Evolutionary conservation across 441 rosid genomes (phyloP), one percentile per base, ranked within the genome.

Genomic region (Erodium trifolium): DNA sequence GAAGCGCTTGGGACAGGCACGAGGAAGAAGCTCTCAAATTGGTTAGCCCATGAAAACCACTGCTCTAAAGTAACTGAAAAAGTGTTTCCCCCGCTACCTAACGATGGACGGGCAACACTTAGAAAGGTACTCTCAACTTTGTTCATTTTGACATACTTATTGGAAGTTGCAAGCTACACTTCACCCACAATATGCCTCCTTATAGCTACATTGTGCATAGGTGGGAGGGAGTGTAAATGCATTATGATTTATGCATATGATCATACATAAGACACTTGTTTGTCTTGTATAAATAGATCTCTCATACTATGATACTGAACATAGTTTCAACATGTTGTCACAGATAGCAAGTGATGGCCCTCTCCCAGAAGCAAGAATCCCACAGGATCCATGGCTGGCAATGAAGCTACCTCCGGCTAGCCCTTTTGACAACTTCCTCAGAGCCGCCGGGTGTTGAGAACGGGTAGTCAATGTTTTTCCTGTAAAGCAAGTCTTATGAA

Each of bases 371-470:
- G 75, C 63, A 27, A 63, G 18, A 59, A 51, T 73, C 70, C 53
- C 66, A 8, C 76, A 31, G 70, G 95, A 89, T 66, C 73, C 84
- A 34, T 75, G 88, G 78, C 72, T 80, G 68, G 78, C 82, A 11
- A 85, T 91, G 89, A 88, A 91, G 77, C 78, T 92, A 47, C 99
- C 99, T 13, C 96, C 98, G 8, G 91, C 99, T 3, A 92, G 99
- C 76, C 98, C 98, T 62, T 94, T 85, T 23, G 97, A 90, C 79
- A 94, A 94, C 84, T 94, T 92, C 80, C 97, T 92, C 45, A 88
- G 84, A 76, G 98, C 97, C 64, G 98, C 99, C n/a, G 85, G 95
- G 59, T 86, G 85, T 76, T 86, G 64, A 76, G 63, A 23, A 18
- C 29, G 11, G 16, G 27, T 45, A 67, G 65, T 67, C 23, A 66